Base-by-base conservation (phyloP, 2,329 filamentous ascomycete genomes). In the Periconia digitata region DNA sequence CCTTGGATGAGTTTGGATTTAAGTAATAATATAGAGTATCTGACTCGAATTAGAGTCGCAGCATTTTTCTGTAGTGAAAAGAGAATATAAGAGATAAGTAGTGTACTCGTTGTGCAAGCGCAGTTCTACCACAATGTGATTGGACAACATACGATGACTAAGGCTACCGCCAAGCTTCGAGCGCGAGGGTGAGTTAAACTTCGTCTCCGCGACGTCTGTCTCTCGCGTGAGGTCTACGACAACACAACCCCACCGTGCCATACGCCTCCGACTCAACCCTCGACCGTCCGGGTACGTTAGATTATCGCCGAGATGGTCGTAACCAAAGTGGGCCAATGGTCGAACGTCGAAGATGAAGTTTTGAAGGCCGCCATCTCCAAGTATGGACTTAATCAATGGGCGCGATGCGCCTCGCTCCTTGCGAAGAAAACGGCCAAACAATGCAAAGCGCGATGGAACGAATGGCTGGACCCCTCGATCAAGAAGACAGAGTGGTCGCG, bases 401-500 rank as follows among this genome's bases (percentile, higher is more conserved):
- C 94, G 69, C 92, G 94, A 73, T 94, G 97, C 56, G 96, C 94
- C 47, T 97, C 94, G 49, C 84, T 99, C 57, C 86, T 99, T 58
- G 92, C 92, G 70, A 90, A 95, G 67, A 99, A 99, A 54, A 97
- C 94, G 24, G 86, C 94, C 43, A 99, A 99, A 77, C 94, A 99
- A 77, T 99, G 94, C 84, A 99, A 99, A 77, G 92, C 94, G 52
- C 83, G 94, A 76, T 99, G 94, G 94, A 85, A 87, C 70, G 92
- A 99, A 81, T 99, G 94, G 92, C 83, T 99, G 59, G 94, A 99
- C 69, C 94, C 94, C 17, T 90, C 89, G 69, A 97, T 99, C 77
- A 89, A 92, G 67, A 99, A 99, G 79, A 94, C 95, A 62, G 94
- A 99, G 76, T 99, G 94, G 92, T 96, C 90, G 70, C 89, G 94